These are phyloP conservation scores for Eremochloa ophiuroides DNA, from an alignment of 176 grass and related monocot genomes.

Conservation along the genomic window DNA sequence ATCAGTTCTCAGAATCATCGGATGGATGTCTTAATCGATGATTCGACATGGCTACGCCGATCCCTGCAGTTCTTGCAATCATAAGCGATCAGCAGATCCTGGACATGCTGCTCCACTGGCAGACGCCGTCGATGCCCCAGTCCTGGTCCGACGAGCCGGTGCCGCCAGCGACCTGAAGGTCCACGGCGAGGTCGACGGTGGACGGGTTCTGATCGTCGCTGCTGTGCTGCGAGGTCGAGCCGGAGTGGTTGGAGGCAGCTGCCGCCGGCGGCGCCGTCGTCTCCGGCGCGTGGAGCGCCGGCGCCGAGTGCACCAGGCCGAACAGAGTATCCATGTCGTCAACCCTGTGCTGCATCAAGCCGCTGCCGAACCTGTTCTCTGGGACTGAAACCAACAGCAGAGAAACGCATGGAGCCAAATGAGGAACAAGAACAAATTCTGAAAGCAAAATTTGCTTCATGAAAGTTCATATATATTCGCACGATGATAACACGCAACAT, in stretches of 20 bases:
- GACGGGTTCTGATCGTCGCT: constrained; percentile 14
- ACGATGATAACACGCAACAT: neutral
- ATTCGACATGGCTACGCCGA: neutral
- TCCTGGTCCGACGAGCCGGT: constrained; percentile 27
- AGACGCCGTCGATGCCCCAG: constrained; percentile 23
- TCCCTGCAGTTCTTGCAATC: neutral
- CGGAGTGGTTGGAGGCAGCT: constrained; percentile 10
- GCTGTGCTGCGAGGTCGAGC: constrained; percentile 21
- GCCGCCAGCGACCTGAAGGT: neutral
- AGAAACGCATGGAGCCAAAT: neutral
- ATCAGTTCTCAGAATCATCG: constrained; percentile 1
- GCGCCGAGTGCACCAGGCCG: constrained; percentile 32
- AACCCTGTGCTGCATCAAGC: neutral
- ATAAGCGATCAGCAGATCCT: constrained; percentile 41
- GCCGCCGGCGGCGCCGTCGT: neutral
- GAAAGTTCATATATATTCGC: neutral
- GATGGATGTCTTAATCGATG: neutral
- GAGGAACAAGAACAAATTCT: neutral
- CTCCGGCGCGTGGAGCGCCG: constrained; percentile 2
- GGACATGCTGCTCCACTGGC: constrained; percentile 40
- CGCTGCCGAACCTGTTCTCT: constrained; percentile 26
- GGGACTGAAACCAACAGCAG: neutral
- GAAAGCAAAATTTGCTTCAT: neutral
- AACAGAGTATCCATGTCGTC: constrained; percentile 27
- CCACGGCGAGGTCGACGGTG: no score